A percentile compares a stretch with the other conserved stretches of the same genome.
These are phyloP conservation scores for Candida frijolesensis DNA, from an alignment of 1,139 yeast species.

Conservation along the genomic window DNA sequence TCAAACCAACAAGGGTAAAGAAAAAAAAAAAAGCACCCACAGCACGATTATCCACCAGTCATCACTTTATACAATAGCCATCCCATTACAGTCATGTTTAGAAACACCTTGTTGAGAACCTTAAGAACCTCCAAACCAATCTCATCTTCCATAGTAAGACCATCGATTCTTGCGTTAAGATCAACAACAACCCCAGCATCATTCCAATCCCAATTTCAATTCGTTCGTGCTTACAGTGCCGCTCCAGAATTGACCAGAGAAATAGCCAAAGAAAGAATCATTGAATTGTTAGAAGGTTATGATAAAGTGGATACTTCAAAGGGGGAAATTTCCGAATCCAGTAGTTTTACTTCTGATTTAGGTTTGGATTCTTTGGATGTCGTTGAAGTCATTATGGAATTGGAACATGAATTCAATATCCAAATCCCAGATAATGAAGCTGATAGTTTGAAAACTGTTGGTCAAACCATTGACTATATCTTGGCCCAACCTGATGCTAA, in stretches of 20 bases:
- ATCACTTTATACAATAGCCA: background rate
- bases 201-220: conserved; percentile 11
- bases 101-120: conserved; percentile 30
- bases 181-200: conserved; percentile 1
- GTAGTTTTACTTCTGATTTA: conserved; percentile 72
- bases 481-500: conserved; percentile 72
- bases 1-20: background rate
- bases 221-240: conserved; percentile 55
- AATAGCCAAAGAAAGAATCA: conserved; percentile 71
- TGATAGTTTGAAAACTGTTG: conserved; percentile 78
- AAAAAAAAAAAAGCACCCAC: conserved; percentile 3
- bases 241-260: conserved; percentile 71
- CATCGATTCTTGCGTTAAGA: conserved; percentile 6
- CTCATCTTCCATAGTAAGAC: conserved; percentile 5
- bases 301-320: conserved; percentile 61
- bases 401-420: conserved; percentile 78
- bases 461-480: conserved; percentile 79
- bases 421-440: conserved; percentile 89
- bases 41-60: background rate
- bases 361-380: conserved; percentile 88
- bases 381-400: conserved; percentile 87
- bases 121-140: conserved; percentile 22
- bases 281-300: conserved; percentile 78
- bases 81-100: conserved; percentile 28
- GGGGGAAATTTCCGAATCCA: conserved; percentile 51